Evolutionary conservation across 768 basidiomycete species (phyloP).

Genomic region (Leccinum sublutescens): DNA sequence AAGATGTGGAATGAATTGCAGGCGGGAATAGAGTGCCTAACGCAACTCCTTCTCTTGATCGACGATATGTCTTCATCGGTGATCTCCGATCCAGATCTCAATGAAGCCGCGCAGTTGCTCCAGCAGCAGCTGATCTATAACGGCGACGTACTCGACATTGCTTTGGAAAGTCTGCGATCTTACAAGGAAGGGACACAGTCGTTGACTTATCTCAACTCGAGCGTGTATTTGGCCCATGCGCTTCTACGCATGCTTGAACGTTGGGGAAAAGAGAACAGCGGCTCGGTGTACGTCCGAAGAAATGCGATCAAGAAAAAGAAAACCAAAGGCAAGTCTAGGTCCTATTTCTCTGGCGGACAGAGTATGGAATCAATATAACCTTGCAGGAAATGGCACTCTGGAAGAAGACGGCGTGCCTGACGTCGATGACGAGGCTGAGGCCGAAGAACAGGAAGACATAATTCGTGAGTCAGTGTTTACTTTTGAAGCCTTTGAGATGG

Average conservation of each 20-base stretch:
- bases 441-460: constrained; percentile 58
- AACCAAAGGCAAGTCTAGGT: constrained; percentile 43
- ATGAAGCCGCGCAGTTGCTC: constrained; percentile 76
- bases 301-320: constrained; percentile 53
- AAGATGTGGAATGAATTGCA: constrained; percentile 94
- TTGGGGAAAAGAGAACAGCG: constrained; percentile 71
- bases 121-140: constrained; percentile 94
- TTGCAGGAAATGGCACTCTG: constrained; percentile 36
- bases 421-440: constrained; percentile 61
- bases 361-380: constrained; percentile 10
- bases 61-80: constrained; percentile 70
- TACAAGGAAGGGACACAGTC: constrained; percentile 83
- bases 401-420: constrained; percentile 69
- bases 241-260: constrained; percentile 88
- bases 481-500: constrained; percentile 89
- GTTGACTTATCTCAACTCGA: constrained; percentile 81
- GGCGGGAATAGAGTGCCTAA: constrained; percentile 91
- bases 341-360: constrained; percentile 20
- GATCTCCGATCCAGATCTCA: constrained; percentile 42
- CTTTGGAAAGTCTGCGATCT: constrained; percentile 69
- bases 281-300: constrained; percentile 71
- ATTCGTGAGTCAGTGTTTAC: constrained; percentile 87
- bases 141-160: constrained; percentile 88
- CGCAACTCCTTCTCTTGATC: constrained; percentile 86
- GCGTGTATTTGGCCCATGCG: constrained; percentile 79